phyloP scores from a whole-genome alignment of 306 rosid genomes.

The Medicago ruthenica region DNA sequence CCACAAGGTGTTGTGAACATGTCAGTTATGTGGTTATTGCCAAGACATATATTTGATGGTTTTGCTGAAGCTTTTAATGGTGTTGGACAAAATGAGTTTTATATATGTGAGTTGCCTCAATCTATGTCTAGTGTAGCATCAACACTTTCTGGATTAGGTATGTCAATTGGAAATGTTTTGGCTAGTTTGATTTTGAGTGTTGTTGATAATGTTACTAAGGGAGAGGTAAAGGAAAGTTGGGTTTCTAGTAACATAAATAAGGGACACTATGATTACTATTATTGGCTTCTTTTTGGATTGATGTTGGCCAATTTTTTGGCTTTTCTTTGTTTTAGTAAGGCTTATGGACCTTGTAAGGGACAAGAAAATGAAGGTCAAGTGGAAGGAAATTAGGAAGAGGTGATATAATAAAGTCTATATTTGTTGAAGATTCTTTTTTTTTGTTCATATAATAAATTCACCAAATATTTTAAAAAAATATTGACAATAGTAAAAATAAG shows the following conservation, averaged over 20 bases:
- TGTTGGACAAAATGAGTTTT: constrained; percentile 14
- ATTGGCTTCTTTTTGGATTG: constrained; percentile 11
- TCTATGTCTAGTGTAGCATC: constrained; percentile 26
- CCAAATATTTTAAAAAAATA: no score
- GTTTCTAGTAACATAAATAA: constrained; percentile 30
- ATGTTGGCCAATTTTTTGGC: constrained; percentile 7
- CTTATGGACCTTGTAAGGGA: constrained; percentile 27
- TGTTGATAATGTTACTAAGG: constrained; percentile 16
- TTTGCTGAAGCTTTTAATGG: constrained; percentile 22
- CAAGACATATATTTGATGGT: constrained; percentile 6
- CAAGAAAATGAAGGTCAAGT: constrained; percentile 12
- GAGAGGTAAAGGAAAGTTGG: constrained; percentile 17
- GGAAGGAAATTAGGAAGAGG: neutral
- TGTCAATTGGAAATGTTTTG: constrained; percentile 6
- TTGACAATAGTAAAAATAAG: no score
- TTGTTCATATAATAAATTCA: no score
- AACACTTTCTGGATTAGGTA: constrained; percentile 12
- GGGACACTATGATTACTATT: constrained; percentile 31
- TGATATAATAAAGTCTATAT: no score
- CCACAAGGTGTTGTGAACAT: constrained; percentile 45
- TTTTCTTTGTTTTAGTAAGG: constrained; percentile 4
- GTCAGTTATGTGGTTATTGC: constrained; percentile 34
- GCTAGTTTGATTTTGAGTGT: constrained; percentile 14
- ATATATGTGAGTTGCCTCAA: constrained; percentile 19
- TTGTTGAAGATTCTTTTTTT: no score